These are phyloP conservation scores for Penicillium sp. DNA, from an alignment of 2,329 filamentous ascomycete species.

Conservation along the genomic window DNA sequence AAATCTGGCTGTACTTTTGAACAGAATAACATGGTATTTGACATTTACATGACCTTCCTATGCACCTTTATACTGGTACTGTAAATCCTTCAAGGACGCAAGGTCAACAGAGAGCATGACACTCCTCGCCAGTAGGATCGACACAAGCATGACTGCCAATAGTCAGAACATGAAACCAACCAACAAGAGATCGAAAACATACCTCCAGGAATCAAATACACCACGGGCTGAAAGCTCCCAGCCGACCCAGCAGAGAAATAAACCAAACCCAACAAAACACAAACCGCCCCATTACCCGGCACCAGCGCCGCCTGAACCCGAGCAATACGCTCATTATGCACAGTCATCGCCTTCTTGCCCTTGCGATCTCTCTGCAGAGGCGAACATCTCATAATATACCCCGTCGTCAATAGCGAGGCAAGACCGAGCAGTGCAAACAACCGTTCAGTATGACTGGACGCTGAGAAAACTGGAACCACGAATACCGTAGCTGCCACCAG, in stretches of 20 bases:
- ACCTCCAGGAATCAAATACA: conserved; percentile 41
- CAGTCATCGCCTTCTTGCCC: conserved; percentile 27
- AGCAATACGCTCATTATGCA: conserved; percentile 18
- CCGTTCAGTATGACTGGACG: conserved; percentile 20
- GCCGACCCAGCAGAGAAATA: conserved; percentile 24
- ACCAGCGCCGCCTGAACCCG: conserved; percentile 25
- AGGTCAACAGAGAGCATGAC: conserved; percentile 42
- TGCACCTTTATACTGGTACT: conserved; percentile 44
- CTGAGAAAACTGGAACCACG: conserved; percentile 31
- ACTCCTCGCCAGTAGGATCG: conserved; percentile 32
- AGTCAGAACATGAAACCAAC: conserved; percentile 19
- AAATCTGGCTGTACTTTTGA: conserved; percentile 5
- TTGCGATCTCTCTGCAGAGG: conserved; percentile 31
- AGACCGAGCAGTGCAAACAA: conserved; percentile 33
- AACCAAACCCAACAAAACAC: conserved; percentile 30
- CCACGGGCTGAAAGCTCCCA: conserved; percentile 22
- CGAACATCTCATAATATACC: conserved; percentile 37
- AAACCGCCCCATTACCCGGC: conserved; percentile 29
- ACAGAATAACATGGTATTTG: neutral
- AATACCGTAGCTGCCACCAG: conserved; percentile 32
- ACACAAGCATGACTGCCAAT: conserved; percentile 34
- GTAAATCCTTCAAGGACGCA: conserved; percentile 36
- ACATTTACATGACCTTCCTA: conserved; percentile 15
- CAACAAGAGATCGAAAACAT: conserved; percentile 15
- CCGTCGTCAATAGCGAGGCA: conserved; percentile 37